Evolutionary conservation across 257 asterid genomes (phyloP).

Genomic region (Anisodus tanguticus): DNA sequence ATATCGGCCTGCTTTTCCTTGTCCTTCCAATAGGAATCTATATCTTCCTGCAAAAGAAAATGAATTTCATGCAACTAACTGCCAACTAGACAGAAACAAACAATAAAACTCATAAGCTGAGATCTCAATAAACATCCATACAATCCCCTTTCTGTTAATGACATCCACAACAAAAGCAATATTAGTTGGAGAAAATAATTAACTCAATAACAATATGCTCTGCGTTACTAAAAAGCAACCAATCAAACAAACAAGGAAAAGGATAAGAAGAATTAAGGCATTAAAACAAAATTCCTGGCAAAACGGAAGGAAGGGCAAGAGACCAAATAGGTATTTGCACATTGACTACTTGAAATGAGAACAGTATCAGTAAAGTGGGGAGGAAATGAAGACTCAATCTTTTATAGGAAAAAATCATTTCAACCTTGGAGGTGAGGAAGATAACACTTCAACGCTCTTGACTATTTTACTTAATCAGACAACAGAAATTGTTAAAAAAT

Average conservation of each 20-base stretch:
- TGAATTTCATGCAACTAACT: slow-evolving; percentile 16
- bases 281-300: background rate
- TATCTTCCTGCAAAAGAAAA: slow-evolving; percentile 65
- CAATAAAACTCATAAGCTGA: background rate
- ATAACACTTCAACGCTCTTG: background rate
- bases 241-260: slow-evolving; percentile 9
- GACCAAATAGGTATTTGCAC: background rate
- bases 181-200: slow-evolving; percentile 12
- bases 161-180: background rate
- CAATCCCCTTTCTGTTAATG: background rate
- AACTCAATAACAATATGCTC: background rate
- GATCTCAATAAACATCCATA: background rate
- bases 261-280: background rate
- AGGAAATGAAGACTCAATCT: background rate
- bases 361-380: background rate
- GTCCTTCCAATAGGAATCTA: slow-evolving; percentile 62
- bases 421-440: slow-evolving; percentile 1
- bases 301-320: background rate
- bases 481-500: background rate
- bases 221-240: background rate
- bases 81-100: slow-evolving; percentile 25
- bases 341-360: background rate
- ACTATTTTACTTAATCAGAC: background rate
- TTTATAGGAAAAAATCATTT: background rate
- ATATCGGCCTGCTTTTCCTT: slow-evolving; percentile 83